Base-by-base conservation (phyloP, 164 flowering plant genomes). In the Magnolia sinica region DNA sequence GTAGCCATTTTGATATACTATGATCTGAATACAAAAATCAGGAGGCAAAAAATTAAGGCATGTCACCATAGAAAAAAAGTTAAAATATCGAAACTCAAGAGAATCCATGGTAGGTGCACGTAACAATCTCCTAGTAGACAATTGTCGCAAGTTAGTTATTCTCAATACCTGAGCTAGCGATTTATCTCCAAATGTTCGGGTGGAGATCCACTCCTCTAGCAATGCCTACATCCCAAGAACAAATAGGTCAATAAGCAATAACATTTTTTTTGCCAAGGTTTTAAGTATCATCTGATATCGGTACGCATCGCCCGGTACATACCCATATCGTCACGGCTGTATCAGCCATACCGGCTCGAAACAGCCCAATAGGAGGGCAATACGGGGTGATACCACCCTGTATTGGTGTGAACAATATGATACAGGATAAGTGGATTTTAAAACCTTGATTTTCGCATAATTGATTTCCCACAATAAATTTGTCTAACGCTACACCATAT, bases 141-240 rank as follows among this genome's bases (percentile, higher is more conserved):
- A 50, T 19, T 19, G 18, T 50, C 20, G 4, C 45, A 31, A 27
- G n/a, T 7, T 13, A 68, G 71, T 31, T 37, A 68, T 68, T 68
- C 71, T 27, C 18, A 31, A 52, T 84, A 94, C 98, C 98, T 91
- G 86, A 63, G 82, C 68, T 64, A 82, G 86, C 81, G 78, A 79
- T 83, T 91, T 91, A 79, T 87, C 93, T 77, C 85, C 83, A 81
- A 83, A 84, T 65, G 87, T 85, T 75, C 96, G 90, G 66, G 91
- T 85, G 58, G 92, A 87, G 74, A 94, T 86, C 99, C 99, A 92
- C 82, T 96, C 99, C 88, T 96, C 99, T 22, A 96, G 88, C 75
- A 96, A 86, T 73, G 99, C 99, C 99, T 96, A 85, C 74, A 82
- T 8, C 81, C 22, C 8, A 37, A 74, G 49, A 50, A 66, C 49